Base-by-base conservation (phyloP, 345 rosid species). In the Aquilaria yunnanensis region DNA sequence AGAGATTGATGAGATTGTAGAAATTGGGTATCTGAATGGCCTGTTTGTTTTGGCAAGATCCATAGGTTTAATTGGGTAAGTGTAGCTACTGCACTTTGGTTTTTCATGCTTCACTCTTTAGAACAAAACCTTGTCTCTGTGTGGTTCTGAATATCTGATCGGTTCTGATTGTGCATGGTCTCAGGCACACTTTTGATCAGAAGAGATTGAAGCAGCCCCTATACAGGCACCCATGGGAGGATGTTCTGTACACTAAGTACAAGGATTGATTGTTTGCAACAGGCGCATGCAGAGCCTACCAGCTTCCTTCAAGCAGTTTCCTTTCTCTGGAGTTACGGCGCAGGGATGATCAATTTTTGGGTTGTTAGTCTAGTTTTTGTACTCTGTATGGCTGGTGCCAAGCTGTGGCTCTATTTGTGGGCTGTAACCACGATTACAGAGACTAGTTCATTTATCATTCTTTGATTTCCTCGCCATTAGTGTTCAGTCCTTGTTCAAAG, bases 161-260 rank as follows among this genome's bases (percentile, higher is more conserved):
- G 49, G 4, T 9, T 30, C 3, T 12, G 32, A 43, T 58, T 57
- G 30, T 13, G 45, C 55, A 30, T 23, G 23, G 23, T 30, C 41
- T n/a, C 71, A 90, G 97, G 81, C 99, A 94, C 66, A 86, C 96
- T 9, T 94, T 94, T 10, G 97, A 94, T 70, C 96, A 90, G 79
- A 90, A 90, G 96, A 83, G 97, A 71, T 52, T 94, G 89, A 94
- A 94, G 74, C 96, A 90, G 74, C 97, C 99, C 51, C 82, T 90
- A 29, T 94, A 86, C 76, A 85, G 97, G 60, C 96, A 90, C 72
- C 97, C 97, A 14, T 90, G 97, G 99, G 99, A 90, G 73, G 99
- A 94, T 72, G 97, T 90, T 61, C 87, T 94, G 75, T 94, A 90
- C 84, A 86, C 96, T 81, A 94, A 90, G 92, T 94, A 74, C 87